Evolutionary conservation across 2,329 filamentous ascomycete genomes (phyloP).

Genomic region (Lasiodiplodia hormozganensis): DNA sequence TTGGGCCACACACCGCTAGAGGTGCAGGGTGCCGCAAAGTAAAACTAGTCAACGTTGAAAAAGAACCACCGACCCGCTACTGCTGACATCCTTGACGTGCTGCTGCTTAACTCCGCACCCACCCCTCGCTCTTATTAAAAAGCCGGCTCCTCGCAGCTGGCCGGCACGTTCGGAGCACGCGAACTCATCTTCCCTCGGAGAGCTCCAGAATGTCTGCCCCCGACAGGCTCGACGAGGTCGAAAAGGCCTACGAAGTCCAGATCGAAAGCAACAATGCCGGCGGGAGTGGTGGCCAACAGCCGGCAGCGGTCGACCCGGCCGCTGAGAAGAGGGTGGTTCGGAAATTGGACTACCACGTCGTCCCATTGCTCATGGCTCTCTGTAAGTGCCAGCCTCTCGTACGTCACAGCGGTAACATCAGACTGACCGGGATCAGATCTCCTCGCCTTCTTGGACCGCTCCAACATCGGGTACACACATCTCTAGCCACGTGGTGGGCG

Average conservation of each 20-base stretch:
- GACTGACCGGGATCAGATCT: slow-evolving; percentile 33
- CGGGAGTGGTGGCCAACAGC: background rate
- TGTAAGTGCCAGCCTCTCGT: slow-evolving; percentile 29
- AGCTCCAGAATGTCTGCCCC: slow-evolving; percentile 17
- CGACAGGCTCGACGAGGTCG: slow-evolving; percentile 9
- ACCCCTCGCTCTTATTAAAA: background rate
- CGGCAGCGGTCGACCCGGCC: slow-evolving; percentile 26
- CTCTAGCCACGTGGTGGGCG: background rate
- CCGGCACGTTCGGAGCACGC: background rate
- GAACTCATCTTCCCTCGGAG: background rate
- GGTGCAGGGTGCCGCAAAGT: background rate
- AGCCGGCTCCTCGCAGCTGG: background rate
- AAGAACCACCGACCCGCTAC: background rate
- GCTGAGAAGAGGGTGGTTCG: slow-evolving; percentile 38
- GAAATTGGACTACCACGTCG: slow-evolving; percentile 41
- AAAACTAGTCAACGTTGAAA: background rate
- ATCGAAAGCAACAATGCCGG: slow-evolving; percentile 5
- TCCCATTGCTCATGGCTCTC: slow-evolving; percentile 43
- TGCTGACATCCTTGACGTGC: background rate
- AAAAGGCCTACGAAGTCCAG: slow-evolving; percentile 25
- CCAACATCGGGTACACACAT: slow-evolving; percentile 45
- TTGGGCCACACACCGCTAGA: background rate
- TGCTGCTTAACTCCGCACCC: background rate
- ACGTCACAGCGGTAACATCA: background rate
- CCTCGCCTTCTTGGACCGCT: slow-evolving; percentile 46